Base-by-base conservation (phyloP, 805 yeast species). In the Wickerhamomyces tratensis region DNA sequence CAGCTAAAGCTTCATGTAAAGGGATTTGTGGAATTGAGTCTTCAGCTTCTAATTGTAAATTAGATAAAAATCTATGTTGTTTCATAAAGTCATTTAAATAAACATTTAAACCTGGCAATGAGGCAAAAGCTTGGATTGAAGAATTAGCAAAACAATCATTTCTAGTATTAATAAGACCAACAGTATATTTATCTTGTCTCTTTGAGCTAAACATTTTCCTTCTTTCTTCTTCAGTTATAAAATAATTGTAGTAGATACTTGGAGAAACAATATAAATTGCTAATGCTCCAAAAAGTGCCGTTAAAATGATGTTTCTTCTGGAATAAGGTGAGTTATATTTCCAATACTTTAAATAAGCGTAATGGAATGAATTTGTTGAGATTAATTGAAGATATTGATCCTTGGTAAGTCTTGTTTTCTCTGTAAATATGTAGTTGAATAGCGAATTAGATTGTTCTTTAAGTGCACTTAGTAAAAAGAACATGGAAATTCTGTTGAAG, bases 71-170 rank as follows among this genome's bases (percentile, higher is more conserved):
- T 15, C 45, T 36, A 35, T 53, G 51, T 39, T 56, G 57, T 33
- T 52, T 54, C 14, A 59, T 41, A 27, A 60, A 43, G 33, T 53
- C 62, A 41, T 59, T 78, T 46, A 84, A 58, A 51, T 85, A 84
- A 5, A 62, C 64, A 34, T 80, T 75, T 39, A 85, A 54, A 0
- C 72, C 71, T 1, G 85, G 80, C 14, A 82, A 57, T 0, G 87
- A 63, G 14, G 81, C 74, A 42, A 84, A 69, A 0, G 89, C 93
- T 59, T 91, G 98, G 15, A 93, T 55, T 1, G 89, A 79, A 7
- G 94, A 76, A 56, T 93, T 91, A 46, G 96, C 96, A 65, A 86
- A 91, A 60, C 98, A 91, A 58, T 88, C 96, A 49, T 86, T 86
- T 46, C 89, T 74, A 48, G 80, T 69, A 59, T 91, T 93, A 50